Evolutionary conservation across 2,329 filamentous ascomycete genomes (phyloP).

Genomic region (Cercospora brassicicola): DNA sequence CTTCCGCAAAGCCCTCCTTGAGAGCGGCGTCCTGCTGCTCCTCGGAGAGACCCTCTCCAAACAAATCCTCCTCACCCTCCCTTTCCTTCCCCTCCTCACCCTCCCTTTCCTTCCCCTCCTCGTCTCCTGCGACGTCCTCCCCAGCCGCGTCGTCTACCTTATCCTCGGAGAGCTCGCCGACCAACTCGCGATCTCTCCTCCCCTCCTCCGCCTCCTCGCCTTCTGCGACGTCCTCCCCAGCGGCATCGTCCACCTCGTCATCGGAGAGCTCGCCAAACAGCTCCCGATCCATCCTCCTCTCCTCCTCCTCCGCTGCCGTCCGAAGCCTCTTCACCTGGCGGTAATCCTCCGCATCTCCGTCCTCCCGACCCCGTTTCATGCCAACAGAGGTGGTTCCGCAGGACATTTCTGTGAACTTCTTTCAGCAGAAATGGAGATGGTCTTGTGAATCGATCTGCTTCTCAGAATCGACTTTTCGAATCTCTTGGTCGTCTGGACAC

Average conservation of each 20-base stretch:
- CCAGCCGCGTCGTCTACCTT: neutral
- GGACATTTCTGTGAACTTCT: slow-evolving; percentile 4
- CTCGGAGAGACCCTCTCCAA: neutral
- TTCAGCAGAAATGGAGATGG: neutral
- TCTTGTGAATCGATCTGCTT: slow-evolving; percentile 6
- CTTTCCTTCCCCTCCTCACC: neutral
- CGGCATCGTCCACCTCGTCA: neutral
- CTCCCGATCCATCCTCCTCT: neutral
- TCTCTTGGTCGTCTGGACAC: neutral
- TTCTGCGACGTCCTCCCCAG: neutral
- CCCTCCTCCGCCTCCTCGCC: neutral
- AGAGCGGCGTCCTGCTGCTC: neutral
- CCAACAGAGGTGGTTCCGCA: neutral
- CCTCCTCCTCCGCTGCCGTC: neutral
- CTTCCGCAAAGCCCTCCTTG: neutral
- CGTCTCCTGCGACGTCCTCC: neutral
- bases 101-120: neutral
- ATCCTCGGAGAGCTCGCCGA: neutral
- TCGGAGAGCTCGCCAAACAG: neutral
- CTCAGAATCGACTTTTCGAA: neutral
- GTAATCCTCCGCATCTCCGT: neutral
- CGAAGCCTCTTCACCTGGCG: neutral
- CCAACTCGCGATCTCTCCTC: neutral
- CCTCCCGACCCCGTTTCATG: neutral
- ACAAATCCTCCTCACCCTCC: neutral